Base-by-base conservation (phyloP, 192 early-diverging fungal species). In the Kickxella alabastrina region DNA sequence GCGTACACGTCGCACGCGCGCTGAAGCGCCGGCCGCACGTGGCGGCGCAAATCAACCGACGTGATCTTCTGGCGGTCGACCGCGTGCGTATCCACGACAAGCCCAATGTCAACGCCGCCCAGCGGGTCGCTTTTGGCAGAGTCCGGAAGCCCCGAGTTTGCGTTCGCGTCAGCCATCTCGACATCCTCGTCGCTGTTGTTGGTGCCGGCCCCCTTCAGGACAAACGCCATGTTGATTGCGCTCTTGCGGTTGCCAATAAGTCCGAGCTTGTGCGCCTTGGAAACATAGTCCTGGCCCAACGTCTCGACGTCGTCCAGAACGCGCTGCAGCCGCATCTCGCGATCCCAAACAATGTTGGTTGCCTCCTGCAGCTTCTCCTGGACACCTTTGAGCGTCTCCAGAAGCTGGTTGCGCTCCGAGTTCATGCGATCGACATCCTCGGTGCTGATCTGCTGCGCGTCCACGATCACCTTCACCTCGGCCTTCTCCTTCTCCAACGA, bases 351-450 rank as follows among this genome's bases (percentile, higher is more conserved):
- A 7, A 24, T 56, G 43, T 85, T 79, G 58, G 66, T 64, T 3
- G 69, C 61, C 41, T 86, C 84, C 40, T 86, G 79, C 21, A 71
- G 53, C 55, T 86, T 82, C 8, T 39, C 59, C 29, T 81, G 75
- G 12, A 81, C 48, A 4, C 38, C 52, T 41, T 81, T 65, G 29
- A 87, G 68, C 5, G 68, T 71, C 35, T 79, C 70, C 15, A 66
- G 42, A 7, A 91, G 73, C 65, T 84, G 81, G 43, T 88, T 87
- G 27, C 83, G 73, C 65, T 91, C 89, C 23, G 82, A 78, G 41
- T 79, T 85, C 87, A 91, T 91, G 17, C 87, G 78, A 49, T 91
- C 89, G 22, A 89, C 83, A 67, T 91, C 89, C 24, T 83, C 83
- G 29, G 87, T 82, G 22, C 81, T 84, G 27, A 91, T 83, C 57